Conservation (phyloP, 1,139 yeast genomes). For the Ogataea hybrid region DNA sequence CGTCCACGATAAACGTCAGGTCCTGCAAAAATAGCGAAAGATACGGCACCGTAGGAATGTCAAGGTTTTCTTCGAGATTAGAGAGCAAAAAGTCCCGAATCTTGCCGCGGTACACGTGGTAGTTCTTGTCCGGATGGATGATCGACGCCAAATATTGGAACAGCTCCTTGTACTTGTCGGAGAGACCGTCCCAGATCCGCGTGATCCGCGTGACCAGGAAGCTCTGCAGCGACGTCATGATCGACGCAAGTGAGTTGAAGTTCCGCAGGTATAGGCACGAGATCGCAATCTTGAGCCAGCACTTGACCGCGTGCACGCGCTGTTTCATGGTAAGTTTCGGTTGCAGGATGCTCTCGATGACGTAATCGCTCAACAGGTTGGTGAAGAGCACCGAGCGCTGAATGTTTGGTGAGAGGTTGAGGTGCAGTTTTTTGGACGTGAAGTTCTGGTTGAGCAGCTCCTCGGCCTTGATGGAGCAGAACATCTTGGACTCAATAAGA, state of each 20-base stretch:
- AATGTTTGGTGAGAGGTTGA: constrained; percentile 71
- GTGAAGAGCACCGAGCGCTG: constrained; percentile 69
- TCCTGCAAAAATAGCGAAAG: constrained; percentile 83
- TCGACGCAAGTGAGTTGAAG: constrained; percentile 86
- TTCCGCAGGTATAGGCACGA: constrained; percentile 80
- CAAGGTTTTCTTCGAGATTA: constrained; percentile 47
- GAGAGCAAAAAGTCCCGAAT: constrained; percentile 53
- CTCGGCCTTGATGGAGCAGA: constrained; percentile 62
- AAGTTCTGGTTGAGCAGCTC: constrained; percentile 78
- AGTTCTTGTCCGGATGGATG: constrained; percentile 83
- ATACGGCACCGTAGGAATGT: constrained; percentile 79
- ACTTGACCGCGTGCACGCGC: constrained; percentile 60
- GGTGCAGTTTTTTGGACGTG: constrained; percentile 59
- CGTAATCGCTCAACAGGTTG: constrained; percentile 78
- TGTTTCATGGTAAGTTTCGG: constrained; percentile 47
- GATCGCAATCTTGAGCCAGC: constrained; percentile 83
- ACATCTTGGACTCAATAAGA: constrained; percentile 70
- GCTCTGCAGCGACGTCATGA: constrained; percentile 80
- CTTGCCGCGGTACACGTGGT: constrained; percentile 68
- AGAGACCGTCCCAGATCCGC: constrained; percentile 63
- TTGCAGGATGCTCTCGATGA: constrained; percentile 70
- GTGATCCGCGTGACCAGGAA: constrained; percentile 71
- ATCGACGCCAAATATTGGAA: constrained; percentile 68
- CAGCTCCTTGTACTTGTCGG: constrained; percentile 62
- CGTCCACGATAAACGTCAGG: constrained; percentile 83